Evolutionary conservation across 2,329 filamentous ascomycete genomes (phyloP), one percentile per base, ranked within the genome.

Genomic region (Pyricularia sp.): DNA sequence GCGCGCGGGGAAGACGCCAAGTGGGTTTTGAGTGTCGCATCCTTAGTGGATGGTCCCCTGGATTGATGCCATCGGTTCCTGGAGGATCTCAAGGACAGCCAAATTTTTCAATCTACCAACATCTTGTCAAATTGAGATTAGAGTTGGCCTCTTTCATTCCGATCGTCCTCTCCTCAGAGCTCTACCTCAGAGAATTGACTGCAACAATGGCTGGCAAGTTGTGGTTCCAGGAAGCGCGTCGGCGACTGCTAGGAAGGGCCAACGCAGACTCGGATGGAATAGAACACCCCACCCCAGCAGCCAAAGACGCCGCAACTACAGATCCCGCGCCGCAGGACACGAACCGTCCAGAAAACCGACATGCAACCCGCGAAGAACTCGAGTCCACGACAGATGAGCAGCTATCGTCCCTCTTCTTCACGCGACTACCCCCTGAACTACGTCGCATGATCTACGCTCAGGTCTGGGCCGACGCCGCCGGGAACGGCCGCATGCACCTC

Each of bases 391-490:
- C 65, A 3, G 33, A 64, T 49, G 53, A 60, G 67, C 66, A 67
- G 16, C 30, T 59, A 26, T 67, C 71, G 60, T 68, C 71, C n/a
- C 28, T 62, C 24, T 67, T 70, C 62, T 71, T 72, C 66, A 40
- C 60, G 28, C 16, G 44, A 22, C 67, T 69, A 3, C 68, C 68
- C 1, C 62, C 61, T 9, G 68, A 69, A 63, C 22, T 69, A 26
- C 68, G 68, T 19, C 62, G 66, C 2, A 64, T 69, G 62, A 64
- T 68, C 65, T 69, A 69, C 55, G 61, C 62, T 22, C 62, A 66
- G 9, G 66, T 69, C 24, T 67, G 65, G 62, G 26, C 60, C 22
- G 19, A 62, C n/a, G 63, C 49, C n/a, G 64, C 64, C 49, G 62
- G 62, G 7, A 22, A 44, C 62, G 40, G 62, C 62, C 62, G 40